Percentiles rank a stretch among this genome's conserved stretches.
Evolutionary conservation across 345 rosid genomes (phyloP).

Genomic region (Iberis pinnata): DNA sequence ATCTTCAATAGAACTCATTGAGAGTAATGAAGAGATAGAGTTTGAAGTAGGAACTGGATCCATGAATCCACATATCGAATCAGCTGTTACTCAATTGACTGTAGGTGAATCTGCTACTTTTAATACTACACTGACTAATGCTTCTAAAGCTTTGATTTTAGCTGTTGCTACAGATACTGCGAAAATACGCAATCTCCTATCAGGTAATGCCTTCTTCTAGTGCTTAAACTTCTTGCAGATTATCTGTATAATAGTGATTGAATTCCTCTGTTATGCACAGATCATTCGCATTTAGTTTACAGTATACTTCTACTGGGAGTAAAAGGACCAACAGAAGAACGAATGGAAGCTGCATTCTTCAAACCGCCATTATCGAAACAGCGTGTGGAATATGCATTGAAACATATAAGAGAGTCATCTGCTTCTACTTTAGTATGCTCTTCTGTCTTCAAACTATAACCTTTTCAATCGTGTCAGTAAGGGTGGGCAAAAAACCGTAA

Average conservation of each 20-base stretch:
- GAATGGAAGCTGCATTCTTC: constrained; percentile 93
- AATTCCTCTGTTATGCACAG: constrained; percentile 27
- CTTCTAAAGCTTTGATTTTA: constrained; percentile 47
- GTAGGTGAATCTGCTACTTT: constrained; percentile 72
- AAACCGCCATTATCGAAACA: constrained; percentile 95
- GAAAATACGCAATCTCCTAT: constrained; percentile 35
- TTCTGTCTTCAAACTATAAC: not conserved
- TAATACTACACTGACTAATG: constrained; percentile 31
- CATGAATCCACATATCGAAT: constrained; percentile 50
- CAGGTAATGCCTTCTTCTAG: constrained; percentile 43
- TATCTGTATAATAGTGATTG: constrained; percentile 6
- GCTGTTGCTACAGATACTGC: constrained; percentile 53
- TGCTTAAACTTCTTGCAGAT: not conserved
- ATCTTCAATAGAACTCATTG: constrained; percentile 56
- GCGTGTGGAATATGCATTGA: constrained; percentile 81
- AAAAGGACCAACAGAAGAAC: constrained; percentile 75
- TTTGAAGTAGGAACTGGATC: constrained; percentile 89
- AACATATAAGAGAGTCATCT: constrained; percentile 60
- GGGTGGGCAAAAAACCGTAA: too few species aligned
- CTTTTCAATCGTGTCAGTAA: not conserved
- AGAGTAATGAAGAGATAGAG: constrained; percentile 73
- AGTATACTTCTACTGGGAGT: constrained; percentile 46
- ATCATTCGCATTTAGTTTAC: constrained; percentile 42
- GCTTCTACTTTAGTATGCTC: constrained; percentile 64
- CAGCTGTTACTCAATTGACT: constrained; percentile 64